Percentiles rank a stretch among this genome's conserved stretches.
Conservation (phyloP, 495 filamentous ascomycete species). For the Physcia stellaris region DNA sequence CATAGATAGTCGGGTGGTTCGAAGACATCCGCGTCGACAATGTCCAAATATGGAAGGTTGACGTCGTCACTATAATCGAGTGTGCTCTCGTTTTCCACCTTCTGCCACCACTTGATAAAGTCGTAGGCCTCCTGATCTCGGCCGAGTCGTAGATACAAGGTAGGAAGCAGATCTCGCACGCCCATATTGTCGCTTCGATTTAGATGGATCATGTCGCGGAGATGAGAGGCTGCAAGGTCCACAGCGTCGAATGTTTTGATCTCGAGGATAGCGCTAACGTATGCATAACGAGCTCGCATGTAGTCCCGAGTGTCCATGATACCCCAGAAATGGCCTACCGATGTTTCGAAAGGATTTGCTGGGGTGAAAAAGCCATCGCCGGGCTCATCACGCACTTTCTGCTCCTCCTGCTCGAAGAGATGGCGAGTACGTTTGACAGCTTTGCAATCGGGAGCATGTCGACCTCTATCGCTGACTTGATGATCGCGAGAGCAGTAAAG, state of each 20-base stretch:
- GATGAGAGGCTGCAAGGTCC: constrained; percentile 21
- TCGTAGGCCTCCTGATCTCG: constrained; percentile 43
- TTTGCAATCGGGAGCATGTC: constrained; percentile 31
- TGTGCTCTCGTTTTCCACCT: constrained; percentile 10
- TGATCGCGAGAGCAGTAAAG: constrained; percentile 34
- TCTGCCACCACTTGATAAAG: constrained; percentile 36
- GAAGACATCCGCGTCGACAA: constrained; percentile 19
- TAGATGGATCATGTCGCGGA: constrained; percentile 26
- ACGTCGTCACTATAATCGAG: constrained; percentile 30
- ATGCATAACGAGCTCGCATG: constrained; percentile 24
- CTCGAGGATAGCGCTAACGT: constrained; percentile 18
- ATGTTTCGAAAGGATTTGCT: constrained; percentile 22
- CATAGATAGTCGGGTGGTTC: constrained; percentile 13
- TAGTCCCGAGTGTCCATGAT: constrained; percentile 27
- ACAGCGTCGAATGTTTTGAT: constrained; percentile 25
- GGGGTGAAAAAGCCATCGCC: constrained; percentile 16
- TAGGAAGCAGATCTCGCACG: constrained; percentile 25
- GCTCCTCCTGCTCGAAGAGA: constrained; percentile 17
- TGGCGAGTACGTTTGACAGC: constrained; percentile 18
- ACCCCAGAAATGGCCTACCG: constrained; percentile 27
- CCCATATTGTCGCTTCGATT: constrained; percentile 33
- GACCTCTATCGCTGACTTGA: constrained; percentile 23
- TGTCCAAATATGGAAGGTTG: constrained; percentile 16
- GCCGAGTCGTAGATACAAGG: constrained; percentile 29
- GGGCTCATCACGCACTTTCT: constrained; percentile 18